These are phyloP conservation scores for Fistulinella cinereoalba DNA, from an alignment of 1,284 basidiomycete genomes.

Conservation along the genomic window DNA sequence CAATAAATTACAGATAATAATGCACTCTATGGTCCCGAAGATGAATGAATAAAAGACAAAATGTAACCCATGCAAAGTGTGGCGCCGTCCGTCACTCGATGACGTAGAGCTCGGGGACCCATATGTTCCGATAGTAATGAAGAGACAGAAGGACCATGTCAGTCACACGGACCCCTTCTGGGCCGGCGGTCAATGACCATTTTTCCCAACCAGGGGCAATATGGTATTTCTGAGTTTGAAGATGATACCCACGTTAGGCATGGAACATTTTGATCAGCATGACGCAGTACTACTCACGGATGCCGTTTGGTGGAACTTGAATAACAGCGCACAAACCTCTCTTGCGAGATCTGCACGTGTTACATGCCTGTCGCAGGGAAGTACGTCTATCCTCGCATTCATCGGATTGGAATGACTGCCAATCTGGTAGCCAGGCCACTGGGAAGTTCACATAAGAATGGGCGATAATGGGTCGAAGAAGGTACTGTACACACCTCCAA, in stretches of 20 bases:
- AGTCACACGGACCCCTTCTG: constrained; percentile 15
- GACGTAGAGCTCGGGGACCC: constrained; percentile 33
- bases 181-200: constrained; percentile 21
- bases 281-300: constrained; percentile 11
- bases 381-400: constrained; percentile 14
- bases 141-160: constrained; percentile 27
- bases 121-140: constrained; percentile 27
- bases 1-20: too few relatives aligned
- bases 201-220: constrained; percentile 14
- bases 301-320: constrained; percentile 6
- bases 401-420: constrained; percentile 1
- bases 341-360: constrained; percentile 22
- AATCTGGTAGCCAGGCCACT: constrained; percentile 30
- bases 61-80: too few relatives aligned
- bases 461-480: background rate
- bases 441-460: background rate
- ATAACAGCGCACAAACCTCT: constrained; percentile 15
- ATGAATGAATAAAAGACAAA: too few relatives aligned
- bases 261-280: background rate
- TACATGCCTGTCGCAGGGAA: constrained; percentile 7
- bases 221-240: constrained; percentile 10
- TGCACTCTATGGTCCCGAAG: too few relatives aligned
- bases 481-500: constrained; percentile 16
- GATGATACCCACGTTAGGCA: constrained; percentile 3
- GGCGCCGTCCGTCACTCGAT: constrained; percentile 19